phyloP scores from a whole-genome alignment of 2,329 filamentous ascomycete species.

The Fusarium miscanthi region DNA sequence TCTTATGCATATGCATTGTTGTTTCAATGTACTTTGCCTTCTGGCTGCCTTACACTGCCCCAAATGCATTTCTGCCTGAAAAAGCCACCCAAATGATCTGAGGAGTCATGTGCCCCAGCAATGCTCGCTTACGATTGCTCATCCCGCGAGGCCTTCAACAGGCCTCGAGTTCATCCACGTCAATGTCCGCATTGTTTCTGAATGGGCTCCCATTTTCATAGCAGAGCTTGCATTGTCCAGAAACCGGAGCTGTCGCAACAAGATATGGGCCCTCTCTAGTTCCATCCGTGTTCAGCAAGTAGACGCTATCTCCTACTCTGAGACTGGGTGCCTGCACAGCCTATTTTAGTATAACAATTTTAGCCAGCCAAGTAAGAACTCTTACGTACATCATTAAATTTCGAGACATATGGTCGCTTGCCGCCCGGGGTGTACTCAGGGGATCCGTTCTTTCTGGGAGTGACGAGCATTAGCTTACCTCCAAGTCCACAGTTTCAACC shows the following conservation, averaged over 20 bases:
- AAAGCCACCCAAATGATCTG: neutral
- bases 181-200: neutral
- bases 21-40: neutral
- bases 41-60: neutral
- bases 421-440: neutral
- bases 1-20: neutral
- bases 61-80: neutral
- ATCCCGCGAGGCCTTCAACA: neutral
- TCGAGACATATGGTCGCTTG: neutral
- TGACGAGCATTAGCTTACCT: neutral
- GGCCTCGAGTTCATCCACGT: neutral
- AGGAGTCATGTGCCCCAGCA: neutral
- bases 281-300: neutral
- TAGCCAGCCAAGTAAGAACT: neutral
- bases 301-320: constrained; percentile 1
- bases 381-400: neutral
- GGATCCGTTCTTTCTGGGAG: neutral
- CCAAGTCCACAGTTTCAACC: neutral
- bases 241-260: neutral
- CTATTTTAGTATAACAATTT: neutral
- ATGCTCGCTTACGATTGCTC: neutral
- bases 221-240: neutral
- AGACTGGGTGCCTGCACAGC: neutral
- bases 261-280: constrained; percentile 4
- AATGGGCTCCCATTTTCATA: neutral